phyloP scores from a whole-genome alignment of 257 asterid genomes.

The Vinca minor region DNA sequence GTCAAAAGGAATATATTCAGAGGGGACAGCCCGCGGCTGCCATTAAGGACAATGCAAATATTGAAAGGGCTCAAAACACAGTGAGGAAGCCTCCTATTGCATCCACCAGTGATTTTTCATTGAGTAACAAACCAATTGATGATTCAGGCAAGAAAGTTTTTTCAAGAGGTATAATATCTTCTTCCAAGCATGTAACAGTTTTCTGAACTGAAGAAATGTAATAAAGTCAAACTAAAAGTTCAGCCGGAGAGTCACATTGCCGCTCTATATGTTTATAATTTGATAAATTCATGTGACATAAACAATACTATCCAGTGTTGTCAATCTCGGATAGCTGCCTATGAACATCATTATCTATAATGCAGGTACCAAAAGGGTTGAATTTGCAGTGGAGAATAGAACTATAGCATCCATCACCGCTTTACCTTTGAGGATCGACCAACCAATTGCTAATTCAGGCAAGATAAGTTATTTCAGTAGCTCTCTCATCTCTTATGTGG shows the following conservation, averaged over 20 bases:
- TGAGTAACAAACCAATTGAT: neutral
- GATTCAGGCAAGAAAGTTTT: neutral
- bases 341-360: neutral
- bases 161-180: neutral
- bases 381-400: conserved; percentile 12
- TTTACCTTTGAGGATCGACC: conserved; percentile 9
- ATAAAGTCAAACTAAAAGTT: no score
- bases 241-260: neutral
- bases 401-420: conserved; percentile 17
- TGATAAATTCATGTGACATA: neutral
- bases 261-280: no score
- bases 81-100: neutral
- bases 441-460: conserved; percentile 28
- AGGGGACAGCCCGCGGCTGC: neutral
- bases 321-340: neutral
- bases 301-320: neutral
- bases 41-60: neutral
- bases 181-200: neutral
- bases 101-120: neutral
- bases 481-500: neutral
- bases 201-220: neutral
- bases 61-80: neutral
- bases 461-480: conserved; percentile 16
- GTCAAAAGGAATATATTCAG: neutral
- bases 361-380: conserved; percentile 16